Conservation (phyloP, 805 yeast genomes). For the Starmerella vaccinii region DNA sequence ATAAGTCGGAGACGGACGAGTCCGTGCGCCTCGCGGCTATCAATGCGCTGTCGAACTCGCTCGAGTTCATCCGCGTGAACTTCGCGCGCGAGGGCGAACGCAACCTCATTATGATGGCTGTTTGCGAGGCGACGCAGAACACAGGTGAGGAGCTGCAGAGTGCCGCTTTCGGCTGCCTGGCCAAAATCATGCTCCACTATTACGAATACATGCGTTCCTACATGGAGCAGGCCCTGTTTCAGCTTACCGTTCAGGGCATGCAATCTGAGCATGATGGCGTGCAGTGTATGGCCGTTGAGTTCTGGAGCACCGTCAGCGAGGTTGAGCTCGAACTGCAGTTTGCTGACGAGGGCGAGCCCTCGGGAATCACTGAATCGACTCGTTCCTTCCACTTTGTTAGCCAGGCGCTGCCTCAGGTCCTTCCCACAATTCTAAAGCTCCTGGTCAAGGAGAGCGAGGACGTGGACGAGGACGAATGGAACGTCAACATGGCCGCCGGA, state of each 20-base stretch:
- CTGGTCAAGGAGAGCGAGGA: slow-evolving; percentile 85
- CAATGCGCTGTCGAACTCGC: slow-evolving; percentile 80
- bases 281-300: slow-evolving; percentile 96
- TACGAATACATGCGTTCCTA: slow-evolving; percentile 84
- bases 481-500: slow-evolving; percentile 97
- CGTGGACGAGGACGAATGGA: slow-evolving; percentile 90
- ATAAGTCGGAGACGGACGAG: slow-evolving; percentile 61
- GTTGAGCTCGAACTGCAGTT: slow-evolving; percentile 76
- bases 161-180: slow-evolving; percentile 90
- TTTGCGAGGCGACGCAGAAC: slow-evolving; percentile 97
- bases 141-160: slow-evolving; percentile 73
- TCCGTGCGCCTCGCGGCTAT: slow-evolving; percentile 81
- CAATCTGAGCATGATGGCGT: slow-evolving; percentile 72
- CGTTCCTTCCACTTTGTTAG: slow-evolving; percentile 68
- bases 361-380: slow-evolving; percentile 33
- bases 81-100: slow-evolving; percentile 92
- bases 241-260: slow-evolving; percentile 87
- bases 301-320: slow-evolving; percentile 99
- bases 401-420: slow-evolving; percentile 70
- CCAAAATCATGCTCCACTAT: slow-evolving; percentile 81
- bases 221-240: slow-evolving; percentile 93
- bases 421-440: slow-evolving; percentile 73
- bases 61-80: slow-evolving; percentile 78
- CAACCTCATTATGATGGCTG: slow-evolving; percentile 95
- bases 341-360: slow-evolving; percentile 33